A percentile compares a stretch with the other conserved stretches of the same genome.
phyloP scores from a whole-genome alignment of 2,329 filamentous ascomycete species.

The Microcyclospora pomicola region DNA sequence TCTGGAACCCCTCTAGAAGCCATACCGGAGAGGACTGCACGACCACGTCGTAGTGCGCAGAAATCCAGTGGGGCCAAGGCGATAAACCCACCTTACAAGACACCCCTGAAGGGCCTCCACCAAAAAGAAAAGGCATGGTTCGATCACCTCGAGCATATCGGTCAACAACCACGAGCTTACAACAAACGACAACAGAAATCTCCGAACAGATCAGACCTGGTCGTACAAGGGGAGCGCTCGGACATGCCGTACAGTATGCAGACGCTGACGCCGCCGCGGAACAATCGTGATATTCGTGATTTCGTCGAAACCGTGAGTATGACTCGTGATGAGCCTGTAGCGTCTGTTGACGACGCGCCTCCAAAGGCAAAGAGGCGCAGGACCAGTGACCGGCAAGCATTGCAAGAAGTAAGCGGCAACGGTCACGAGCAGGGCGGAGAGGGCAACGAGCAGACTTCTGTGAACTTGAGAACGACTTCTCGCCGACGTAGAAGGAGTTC shows the following conservation, averaged over 20 bases:
- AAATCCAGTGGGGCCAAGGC: constrained; percentile 5
- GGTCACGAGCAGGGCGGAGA: constrained; percentile 2
- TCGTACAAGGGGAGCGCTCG: constrained; percentile 15
- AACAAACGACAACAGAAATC: constrained; percentile 1
- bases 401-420: constrained; percentile 16
- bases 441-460: neutral
- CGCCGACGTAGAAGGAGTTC: constrained; percentile 12
- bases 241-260: constrained; percentile 10
- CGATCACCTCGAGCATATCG: constrained; percentile 14
- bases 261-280: constrained; percentile 12
- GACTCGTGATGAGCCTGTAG: constrained; percentile 3
- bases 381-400: constrained; percentile 9
- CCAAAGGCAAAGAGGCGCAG: constrained; percentile 12
- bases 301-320: constrained; percentile 11
- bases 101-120: constrained; percentile 11
- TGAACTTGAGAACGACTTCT: constrained; percentile 2
- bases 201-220: constrained; percentile 5
- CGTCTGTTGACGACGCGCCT: constrained; percentile 2
- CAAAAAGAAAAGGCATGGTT: constrained; percentile 17
- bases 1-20: constrained; percentile 13
- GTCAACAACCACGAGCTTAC: neutral
- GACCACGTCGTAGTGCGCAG: constrained; percentile 8
- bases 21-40: constrained; percentile 10
- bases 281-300: constrained; percentile 21
- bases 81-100: constrained; percentile 19